Evolutionary conservation across 495 filamentous ascomycete species (phyloP).

Genomic region (Trichoderma reesei): DNA sequence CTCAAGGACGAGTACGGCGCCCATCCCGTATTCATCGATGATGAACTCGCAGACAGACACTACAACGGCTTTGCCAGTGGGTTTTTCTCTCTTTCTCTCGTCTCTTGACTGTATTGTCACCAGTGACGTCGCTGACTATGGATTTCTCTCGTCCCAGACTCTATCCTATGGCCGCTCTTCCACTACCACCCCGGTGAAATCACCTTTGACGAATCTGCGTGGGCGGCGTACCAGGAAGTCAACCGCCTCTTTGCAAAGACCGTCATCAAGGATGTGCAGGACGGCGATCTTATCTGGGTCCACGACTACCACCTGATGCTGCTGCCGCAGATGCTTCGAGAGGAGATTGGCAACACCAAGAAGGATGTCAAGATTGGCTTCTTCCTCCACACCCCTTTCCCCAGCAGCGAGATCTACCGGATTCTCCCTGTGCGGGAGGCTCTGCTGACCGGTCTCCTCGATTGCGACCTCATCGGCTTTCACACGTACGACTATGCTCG

Average conservation of each 20-base stretch:
- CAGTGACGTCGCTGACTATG: background rate
- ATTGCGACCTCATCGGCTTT: slow-evolving; percentile 84
- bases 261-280: slow-evolving; percentile 59
- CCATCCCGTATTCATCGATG: slow-evolving; percentile 67
- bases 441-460: slow-evolving; percentile 66
- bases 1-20: slow-evolving; percentile 65
- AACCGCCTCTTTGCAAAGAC: slow-evolving; percentile 78
- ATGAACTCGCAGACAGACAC: slow-evolving; percentile 68
- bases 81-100: background rate
- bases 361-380: slow-evolving; percentile 86
- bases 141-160: slow-evolving; percentile 50
- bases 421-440: slow-evolving; percentile 81
- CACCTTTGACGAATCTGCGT: slow-evolving; percentile 75
- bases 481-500: slow-evolving; percentile 91
- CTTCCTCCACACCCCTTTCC: slow-evolving; percentile 92
- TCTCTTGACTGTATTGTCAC: no score
- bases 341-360: slow-evolving; percentile 56
- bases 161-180: slow-evolving; percentile 90
- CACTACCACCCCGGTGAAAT: slow-evolving; percentile 95
- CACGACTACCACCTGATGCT: slow-evolving; percentile 97
- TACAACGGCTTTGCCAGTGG: slow-evolving; percentile 84
- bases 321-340: slow-evolving; percentile 72
- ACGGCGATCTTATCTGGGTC: slow-evolving; percentile 84
- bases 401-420: slow-evolving; percentile 83
- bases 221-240: slow-evolving; percentile 78